Conservation (phyloP, 1,139 yeast genomes). For the Candida mesenterica region DNA sequence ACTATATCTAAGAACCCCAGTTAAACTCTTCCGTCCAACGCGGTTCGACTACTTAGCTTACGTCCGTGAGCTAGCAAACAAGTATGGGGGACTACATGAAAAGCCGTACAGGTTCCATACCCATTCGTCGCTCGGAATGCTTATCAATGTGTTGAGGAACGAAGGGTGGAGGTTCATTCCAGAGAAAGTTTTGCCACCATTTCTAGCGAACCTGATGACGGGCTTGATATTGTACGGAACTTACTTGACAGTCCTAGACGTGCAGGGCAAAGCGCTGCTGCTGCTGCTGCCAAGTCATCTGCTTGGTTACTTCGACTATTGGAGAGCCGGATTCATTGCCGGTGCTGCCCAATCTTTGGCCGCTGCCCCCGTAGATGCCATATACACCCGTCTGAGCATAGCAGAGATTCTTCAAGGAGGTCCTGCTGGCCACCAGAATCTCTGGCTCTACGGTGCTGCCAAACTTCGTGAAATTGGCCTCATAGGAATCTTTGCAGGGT, state of each 20-base stretch:
- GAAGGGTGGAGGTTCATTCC: conserved; percentile 92
- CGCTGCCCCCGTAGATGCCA: conserved; percentile 93
- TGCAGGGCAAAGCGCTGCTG: not conserved
- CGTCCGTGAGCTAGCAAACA: conserved; percentile 53
- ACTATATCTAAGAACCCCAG: conserved; percentile 76
- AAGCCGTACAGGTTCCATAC: conserved; percentile 69
- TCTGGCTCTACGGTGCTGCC: conserved; percentile 73
- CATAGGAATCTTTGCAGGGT: conserved; percentile 88
- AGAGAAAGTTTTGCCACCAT: conserved; percentile 79
- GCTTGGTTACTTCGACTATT: conserved; percentile 47
- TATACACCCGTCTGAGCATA: conserved; percentile 76
- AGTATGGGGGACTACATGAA: conserved; percentile 43
- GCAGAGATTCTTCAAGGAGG: conserved; percentile 68
- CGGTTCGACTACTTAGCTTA: conserved; percentile 81
- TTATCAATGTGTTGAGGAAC: conserved; percentile 64
- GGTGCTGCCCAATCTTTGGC: conserved; percentile 87
- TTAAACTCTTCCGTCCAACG: conserved; percentile 85
- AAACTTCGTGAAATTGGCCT: conserved; percentile 74
- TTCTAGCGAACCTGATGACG: conserved; percentile 81
- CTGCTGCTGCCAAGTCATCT: conserved; percentile 11
- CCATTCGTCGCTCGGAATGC: conserved; percentile 74
- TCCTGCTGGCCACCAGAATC: conserved; percentile 62
- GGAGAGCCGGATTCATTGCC: conserved; percentile 81
- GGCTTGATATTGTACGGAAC: conserved; percentile 85
- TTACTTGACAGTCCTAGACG: conserved; percentile 56